Conservation (phyloP, 2,329 filamentous ascomycete species). For the Ilyonectria robusta region DNA sequence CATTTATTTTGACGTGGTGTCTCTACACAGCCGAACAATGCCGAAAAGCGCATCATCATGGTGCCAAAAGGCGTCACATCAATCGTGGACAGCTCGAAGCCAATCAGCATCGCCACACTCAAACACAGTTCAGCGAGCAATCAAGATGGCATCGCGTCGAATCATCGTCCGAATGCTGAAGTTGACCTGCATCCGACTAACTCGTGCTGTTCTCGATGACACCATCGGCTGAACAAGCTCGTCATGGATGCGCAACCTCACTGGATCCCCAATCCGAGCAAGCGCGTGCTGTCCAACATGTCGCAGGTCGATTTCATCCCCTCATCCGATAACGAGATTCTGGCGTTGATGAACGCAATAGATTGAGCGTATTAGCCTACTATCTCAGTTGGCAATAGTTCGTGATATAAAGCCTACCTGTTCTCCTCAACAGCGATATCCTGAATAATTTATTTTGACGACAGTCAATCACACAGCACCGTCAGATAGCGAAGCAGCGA, state of each 20-base stretch:
- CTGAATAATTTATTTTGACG: background rate
- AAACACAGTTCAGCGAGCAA: constrained; percentile 13
- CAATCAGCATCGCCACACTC: constrained; percentile 25
- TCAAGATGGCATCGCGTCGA: background rate
- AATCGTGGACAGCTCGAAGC: constrained; percentile 2
- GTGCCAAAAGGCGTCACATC: constrained; percentile 29
- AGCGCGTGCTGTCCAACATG: background rate
- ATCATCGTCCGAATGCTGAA: background rate
- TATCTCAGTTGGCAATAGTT: too few species aligned
- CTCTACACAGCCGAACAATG: constrained; percentile 23
- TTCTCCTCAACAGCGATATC: background rate
- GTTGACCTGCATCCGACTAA: background rate
- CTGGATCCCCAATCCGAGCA: constrained; percentile 11
- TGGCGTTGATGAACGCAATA: constrained; percentile 20
- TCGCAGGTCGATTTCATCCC: background rate
- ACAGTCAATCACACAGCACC: background rate
- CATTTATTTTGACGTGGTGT: too few species aligned
- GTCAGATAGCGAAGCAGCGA: background rate
- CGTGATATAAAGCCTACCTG: constrained; percentile 9
- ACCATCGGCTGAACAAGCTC: constrained; percentile 19
- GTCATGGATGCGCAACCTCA: constrained; percentile 20
- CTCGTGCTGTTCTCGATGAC: background rate
- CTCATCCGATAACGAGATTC: constrained; percentile 19
- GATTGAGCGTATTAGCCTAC: too few species aligned
- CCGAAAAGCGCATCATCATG: constrained; percentile 31